These are phyloP conservation scores for Biancaea sappan DNA, from an alignment of 306 rosid genomes.

Conservation along the genomic window DNA sequence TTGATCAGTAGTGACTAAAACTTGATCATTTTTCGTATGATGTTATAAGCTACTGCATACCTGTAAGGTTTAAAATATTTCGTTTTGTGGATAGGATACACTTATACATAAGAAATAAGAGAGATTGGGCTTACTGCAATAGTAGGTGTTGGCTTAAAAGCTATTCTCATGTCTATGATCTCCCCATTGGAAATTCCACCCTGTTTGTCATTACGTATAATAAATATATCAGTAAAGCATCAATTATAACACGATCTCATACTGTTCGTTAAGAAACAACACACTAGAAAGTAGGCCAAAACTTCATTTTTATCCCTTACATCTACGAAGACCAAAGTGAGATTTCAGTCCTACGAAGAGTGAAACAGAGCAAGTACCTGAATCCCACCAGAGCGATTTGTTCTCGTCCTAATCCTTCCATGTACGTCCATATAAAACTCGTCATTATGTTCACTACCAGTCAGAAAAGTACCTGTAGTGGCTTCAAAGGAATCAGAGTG, in stretches of 20 bases:
- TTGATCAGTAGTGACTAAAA: no score
- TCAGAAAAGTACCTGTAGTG: constrained; percentile 72
- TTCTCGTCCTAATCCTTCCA: constrained; percentile 72
- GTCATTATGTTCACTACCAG: constrained; percentile 96
- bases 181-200: constrained; percentile 98
- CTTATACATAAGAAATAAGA: background rate
- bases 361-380: constrained; percentile 56
- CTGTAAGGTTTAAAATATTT: background rate
- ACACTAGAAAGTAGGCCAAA: no score
- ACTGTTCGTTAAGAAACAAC: constrained; percentile 16
- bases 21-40: background rate
- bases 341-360: no score
- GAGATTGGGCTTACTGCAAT: constrained; percentile 65
- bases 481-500: constrained; percentile 32
- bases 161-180: constrained; percentile 83
- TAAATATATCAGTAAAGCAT: constrained; percentile 30
- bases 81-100: background rate
- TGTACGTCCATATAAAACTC: constrained; percentile 69
- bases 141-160: constrained; percentile 96
- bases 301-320: no score
- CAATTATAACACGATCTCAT: constrained; percentile 3
- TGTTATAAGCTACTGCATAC: background rate
- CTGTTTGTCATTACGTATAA: constrained; percentile 45
- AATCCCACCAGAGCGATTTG: constrained; percentile 95
- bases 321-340: no score